phyloP scores from a whole-genome alignment of 2,329 filamentous ascomycete species.

The Nectriaceae sp. region DNA sequence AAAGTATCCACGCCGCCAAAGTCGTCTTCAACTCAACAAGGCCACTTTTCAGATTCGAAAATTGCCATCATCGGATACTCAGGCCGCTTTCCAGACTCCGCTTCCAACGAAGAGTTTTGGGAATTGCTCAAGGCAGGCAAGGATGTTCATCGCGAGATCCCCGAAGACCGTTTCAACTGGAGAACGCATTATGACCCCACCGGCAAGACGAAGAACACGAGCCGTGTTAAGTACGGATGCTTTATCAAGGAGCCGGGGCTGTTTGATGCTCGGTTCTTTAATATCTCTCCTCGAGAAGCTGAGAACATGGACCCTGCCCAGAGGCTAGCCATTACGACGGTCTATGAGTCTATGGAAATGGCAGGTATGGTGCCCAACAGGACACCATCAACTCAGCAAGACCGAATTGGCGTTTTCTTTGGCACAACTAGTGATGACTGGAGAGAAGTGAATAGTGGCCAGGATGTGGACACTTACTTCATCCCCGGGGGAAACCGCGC shows the following conservation, averaged over 20 bases:
- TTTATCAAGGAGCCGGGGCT: slow-evolving; percentile 70
- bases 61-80: slow-evolving; percentile 76
- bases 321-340: slow-evolving; percentile 70
- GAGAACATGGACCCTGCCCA: slow-evolving; percentile 76
- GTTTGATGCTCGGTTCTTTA: slow-evolving; percentile 80
- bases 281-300: slow-evolving; percentile 79
- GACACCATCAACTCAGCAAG: slow-evolving; percentile 62
- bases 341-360: slow-evolving; percentile 80
- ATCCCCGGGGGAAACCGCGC: slow-evolving; percentile 41
- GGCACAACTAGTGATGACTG: slow-evolving; percentile 77
- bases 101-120: slow-evolving; percentile 56
- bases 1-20: neutral
- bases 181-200: slow-evolving; percentile 67
- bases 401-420: slow-evolving; percentile 71
- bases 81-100: slow-evolving; percentile 46
- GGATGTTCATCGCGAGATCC: slow-evolving; percentile 66
- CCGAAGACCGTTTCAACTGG: slow-evolving; percentile 67
- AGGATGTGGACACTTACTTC: slow-evolving; percentile 65
- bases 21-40: slow-evolving; percentile 1
- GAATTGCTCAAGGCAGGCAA: slow-evolving; percentile 66
- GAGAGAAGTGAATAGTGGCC: slow-evolving; percentile 72
- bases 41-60: slow-evolving; percentile 45
- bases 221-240: slow-evolving; percentile 69
- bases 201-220: slow-evolving; percentile 68
- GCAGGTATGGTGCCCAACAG: slow-evolving; percentile 68